Base-by-base conservation (phyloP, 306 rosid genomes). In the Amphicarpaea edgeworthii region DNA sequence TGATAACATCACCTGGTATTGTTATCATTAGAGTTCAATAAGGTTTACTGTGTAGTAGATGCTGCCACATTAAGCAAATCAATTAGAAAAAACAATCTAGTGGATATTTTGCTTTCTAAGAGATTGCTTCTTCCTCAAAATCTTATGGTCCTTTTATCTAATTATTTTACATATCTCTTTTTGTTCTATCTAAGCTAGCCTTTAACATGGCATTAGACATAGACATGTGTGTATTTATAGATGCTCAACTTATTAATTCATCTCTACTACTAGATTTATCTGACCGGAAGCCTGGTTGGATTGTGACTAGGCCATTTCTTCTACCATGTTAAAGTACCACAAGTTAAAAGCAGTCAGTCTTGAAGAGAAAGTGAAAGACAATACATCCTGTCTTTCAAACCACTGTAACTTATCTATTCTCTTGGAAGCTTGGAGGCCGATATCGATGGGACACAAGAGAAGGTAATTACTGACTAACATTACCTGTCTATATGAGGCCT, bases 341-440 rank as follows among this genome's bases (percentile, higher is more conserved):
- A 90, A 84, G 72, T 78, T 92, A 78, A 90, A 90, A 82, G 81
- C 76, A 28, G 76, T 73, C 68, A 23, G 5, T 63, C 76, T 54
- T 60, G 79, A 72, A 47, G 87, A 77, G 57, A 74, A 51, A 71
- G 76, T n/a, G 53, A 87, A 83, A 70, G 16, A 43, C 65, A 79
- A 73, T 51, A 59, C 38, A 32, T 74, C 86, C 12, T 47, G 73
- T 84, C 78, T 77, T 82, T 78, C 83, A 77, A 78, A 86, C 58
- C 42, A 20, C 65, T 9, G 34, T 41, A 80, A 81, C 85, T 71
- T 83, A 19, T 84, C 90, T 59, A 57, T 86, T 82, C 94, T 92
- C 69, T 74, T 87, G 85, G 93, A 94, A 86, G 96, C 96, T 70
- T 90, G 97, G 98, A 90, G 81, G 82, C 98, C 97, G 70, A 74